phyloP scores from a whole-genome alignment of 208 protist genomes.

The Trichomonas tenax region DNA sequence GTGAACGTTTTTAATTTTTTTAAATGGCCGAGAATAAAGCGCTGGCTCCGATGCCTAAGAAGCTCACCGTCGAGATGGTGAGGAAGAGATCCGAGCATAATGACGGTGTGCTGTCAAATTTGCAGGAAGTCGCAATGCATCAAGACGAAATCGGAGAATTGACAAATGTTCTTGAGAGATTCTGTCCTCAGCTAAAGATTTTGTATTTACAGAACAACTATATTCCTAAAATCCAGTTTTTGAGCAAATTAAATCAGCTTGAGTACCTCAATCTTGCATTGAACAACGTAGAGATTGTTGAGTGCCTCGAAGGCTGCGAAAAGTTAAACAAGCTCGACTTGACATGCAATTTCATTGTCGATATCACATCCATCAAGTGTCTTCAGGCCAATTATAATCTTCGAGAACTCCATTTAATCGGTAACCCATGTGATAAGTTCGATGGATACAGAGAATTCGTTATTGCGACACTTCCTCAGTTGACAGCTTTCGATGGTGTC shows the following conservation, averaged over 20 bases:
- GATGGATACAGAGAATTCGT: slow-evolving; percentile 70
- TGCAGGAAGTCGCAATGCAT: slow-evolving; percentile 83
- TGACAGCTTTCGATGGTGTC: slow-evolving; percentile 66
- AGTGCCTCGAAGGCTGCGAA: slow-evolving; percentile 73
- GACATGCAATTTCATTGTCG: slow-evolving; percentile 77
- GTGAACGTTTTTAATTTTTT: neutral
- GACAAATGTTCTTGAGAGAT: slow-evolving; percentile 37
- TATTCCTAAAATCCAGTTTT: slow-evolving; percentile 71
- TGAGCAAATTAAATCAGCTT: slow-evolving; percentile 72
- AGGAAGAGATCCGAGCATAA: slow-evolving; percentile 82
- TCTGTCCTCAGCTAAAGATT: slow-evolving; percentile 70
- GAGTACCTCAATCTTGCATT: slow-evolving; percentile 86
- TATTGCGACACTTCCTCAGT: slow-evolving; percentile 64
- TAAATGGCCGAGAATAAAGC: neutral
- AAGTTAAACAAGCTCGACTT: slow-evolving; percentile 75
- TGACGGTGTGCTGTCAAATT: slow-evolving; percentile 66
- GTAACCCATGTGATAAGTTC: slow-evolving; percentile 72
- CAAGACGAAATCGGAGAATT: slow-evolving; percentile 79
- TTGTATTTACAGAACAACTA: slow-evolving; percentile 87
- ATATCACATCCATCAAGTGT: slow-evolving; percentile 42
- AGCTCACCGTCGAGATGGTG: slow-evolving; percentile 70
- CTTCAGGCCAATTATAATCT: slow-evolving; percentile 63
- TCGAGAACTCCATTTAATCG: slow-evolving; percentile 66
- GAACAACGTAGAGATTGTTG: slow-evolving; percentile 76
- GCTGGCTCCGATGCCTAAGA: neutral